Conservation (phyloP, 345 rosid species). For the Eucalyptus globulus region DNA sequence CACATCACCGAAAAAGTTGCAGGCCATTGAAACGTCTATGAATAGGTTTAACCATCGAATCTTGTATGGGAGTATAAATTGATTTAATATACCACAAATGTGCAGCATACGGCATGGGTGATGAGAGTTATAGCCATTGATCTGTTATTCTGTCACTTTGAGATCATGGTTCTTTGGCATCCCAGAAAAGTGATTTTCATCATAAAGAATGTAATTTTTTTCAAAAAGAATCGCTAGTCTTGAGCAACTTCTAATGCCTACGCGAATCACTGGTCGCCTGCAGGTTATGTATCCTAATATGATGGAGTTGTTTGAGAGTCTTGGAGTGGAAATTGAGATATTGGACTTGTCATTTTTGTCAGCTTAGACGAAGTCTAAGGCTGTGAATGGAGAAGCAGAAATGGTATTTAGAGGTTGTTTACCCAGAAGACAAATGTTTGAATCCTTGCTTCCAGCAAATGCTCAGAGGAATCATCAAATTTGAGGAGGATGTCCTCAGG, state of each 20-base stretch:
- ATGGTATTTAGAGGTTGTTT: conserved; percentile 60
- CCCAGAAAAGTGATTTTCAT: not conserved
- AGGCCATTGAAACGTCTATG: not conserved
- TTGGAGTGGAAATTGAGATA: conserved; percentile 71
- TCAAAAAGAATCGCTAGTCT: not conserved
- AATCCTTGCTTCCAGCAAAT: conserved; percentile 74
- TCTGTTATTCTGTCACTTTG: not conserved
- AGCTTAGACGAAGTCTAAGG: conserved; percentile 69
- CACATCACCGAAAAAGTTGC: not conserved
- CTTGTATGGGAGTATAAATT: not conserved
- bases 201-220: not conserved
- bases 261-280: not conserved
- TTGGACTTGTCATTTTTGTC: conserved; percentile 76
- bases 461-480: conserved; percentile 57
- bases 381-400: conserved; percentile 89
- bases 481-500: conserved; percentile 59
- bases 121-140: not conserved
- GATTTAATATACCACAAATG: not conserved
- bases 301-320: conserved; percentile 80
- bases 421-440: conserved; percentile 52
- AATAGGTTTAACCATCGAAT: not conserved
- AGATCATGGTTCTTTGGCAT: not conserved
- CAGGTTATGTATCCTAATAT: conserved; percentile 47
- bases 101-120: not conserved
- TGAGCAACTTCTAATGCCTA: not conserved